Base-by-base conservation (phyloP, 495 filamentous ascomycete species). In the Parachaetomium inaequale region DNA sequence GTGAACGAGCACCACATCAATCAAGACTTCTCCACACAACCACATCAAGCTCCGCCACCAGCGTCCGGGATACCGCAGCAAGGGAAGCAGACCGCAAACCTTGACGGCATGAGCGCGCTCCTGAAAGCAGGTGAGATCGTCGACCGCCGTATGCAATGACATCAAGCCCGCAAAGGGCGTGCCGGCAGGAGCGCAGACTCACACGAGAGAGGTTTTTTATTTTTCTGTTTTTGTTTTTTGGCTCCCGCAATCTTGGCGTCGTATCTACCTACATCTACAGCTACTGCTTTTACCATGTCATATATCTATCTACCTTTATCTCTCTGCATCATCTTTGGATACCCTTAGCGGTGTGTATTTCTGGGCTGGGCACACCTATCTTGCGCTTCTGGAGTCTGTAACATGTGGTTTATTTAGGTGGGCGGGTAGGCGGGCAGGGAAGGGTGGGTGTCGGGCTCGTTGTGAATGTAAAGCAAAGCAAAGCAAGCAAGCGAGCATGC, bases 71-170 rank as follows among this genome's bases (percentile, higher is more conserved):
- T 45, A 25, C 32, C 62, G 34, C 55, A 55, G 5, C 58, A 49
- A 7, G 26, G 62, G 43, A 70, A 69, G 25, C 62, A 26, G 7
- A 63, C 62, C 17, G 19, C 62, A 12, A 69, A 64, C 23, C 65
- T 80, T n/a, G 79, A 81, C 47, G 79, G 79, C 1, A 80, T 84
- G 66, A 82, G 74, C 61, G 82, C 82, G 17, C 66, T 84, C n/a
- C 67, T 84, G 3, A 76, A 69, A 51, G 82, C 82, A 4, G 80
- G 81, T 43, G 81, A 84, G 59, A 82, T 83, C 52, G 79, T 83
- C 36, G 75, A 81, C 55, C 75, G 76, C n/a, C 74, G 76, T 32
- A 45, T 58, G 4, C 69, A 66, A 29, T 69, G 25, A 58, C 14
- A 46, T 21, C 19, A 7, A 46, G 17, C 10, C n/a, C 3, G n/a